Conservation (phyloP, 108 stramenopile genomes). For the Cyclotella baltica region DNA sequence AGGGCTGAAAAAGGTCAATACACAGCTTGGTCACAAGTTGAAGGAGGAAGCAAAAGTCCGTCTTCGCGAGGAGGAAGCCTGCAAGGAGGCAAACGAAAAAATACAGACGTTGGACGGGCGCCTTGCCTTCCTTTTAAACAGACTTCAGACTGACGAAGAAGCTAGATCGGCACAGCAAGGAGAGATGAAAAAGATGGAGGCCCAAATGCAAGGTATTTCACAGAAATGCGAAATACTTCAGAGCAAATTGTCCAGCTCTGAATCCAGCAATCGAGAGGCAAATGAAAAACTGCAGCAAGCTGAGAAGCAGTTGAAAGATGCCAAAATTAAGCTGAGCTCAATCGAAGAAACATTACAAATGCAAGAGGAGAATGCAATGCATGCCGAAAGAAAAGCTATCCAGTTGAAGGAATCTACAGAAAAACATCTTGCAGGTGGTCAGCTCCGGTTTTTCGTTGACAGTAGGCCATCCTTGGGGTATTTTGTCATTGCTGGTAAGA, state of each 20-base stretch:
- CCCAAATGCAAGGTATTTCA: conserved; percentile 58
- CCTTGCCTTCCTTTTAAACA: conserved; percentile 78
- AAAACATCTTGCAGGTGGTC: conserved; percentile 45
- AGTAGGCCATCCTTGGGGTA: conserved; percentile 50
- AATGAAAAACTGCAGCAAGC: conserved; percentile 31
- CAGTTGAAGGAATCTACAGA: conserved; percentile 37
- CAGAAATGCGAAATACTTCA: conserved; percentile 68
- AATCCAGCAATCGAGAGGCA: conserved; percentile 45
- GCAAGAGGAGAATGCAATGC: conserved; percentile 42
- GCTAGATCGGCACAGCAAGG: conserved; percentile 65
- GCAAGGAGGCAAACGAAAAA: conserved; percentile 76
- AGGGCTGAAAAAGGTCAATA: conserved; percentile 80
- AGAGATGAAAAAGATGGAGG: conserved; percentile 76
- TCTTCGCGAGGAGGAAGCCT: conserved; percentile 69
- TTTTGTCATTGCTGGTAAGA: conserved; percentile 52
- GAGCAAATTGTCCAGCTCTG: conserved; percentile 64
- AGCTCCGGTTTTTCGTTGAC: conserved; percentile 59
- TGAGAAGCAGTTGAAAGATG: conserved; percentile 51
- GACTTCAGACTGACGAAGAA: conserved; percentile 84
- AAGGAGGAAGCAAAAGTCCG: conserved; percentile 76
- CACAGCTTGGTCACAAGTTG: conserved; percentile 66
- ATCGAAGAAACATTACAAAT: conserved; percentile 44
- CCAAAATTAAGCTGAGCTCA: conserved; percentile 49
- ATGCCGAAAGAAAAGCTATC: conserved; percentile 32
- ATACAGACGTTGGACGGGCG: conserved; percentile 71